A percentile compares a stretch with the other conserved stretches of the same genome.
Evolutionary conservation across 2,329 filamentous ascomycete genomes (phyloP).

Genomic region (Tolypocladium amazonense): DNA sequence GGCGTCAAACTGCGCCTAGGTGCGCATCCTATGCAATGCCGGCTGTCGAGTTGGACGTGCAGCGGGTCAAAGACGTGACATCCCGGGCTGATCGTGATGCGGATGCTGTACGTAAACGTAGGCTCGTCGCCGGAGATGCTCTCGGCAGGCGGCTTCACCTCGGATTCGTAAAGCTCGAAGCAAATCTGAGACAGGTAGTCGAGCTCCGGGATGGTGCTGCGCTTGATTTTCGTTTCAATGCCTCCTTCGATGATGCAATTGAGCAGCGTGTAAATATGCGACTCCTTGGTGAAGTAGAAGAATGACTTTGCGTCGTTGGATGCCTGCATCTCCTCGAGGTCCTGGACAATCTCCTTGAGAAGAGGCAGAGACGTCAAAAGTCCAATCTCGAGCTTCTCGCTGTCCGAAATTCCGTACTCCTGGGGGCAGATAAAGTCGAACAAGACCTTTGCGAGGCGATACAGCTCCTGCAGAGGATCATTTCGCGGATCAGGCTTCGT

Average conservation of each 20-base stretch:
- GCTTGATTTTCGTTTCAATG: constrained; percentile 91
- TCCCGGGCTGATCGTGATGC: constrained; percentile 89
- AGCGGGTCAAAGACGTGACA: constrained; percentile 95
- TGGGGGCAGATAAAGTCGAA: constrained; percentile 99
- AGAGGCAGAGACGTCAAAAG: constrained; percentile 86
- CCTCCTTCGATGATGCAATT: constrained; percentile 98
- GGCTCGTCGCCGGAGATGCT: constrained; percentile 40
- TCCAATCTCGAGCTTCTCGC: constrained; percentile 97
- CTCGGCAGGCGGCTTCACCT: constrained; percentile 50
- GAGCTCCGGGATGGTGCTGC: constrained; percentile 89
- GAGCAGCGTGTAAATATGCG: constrained; percentile 93
- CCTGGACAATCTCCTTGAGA: constrained; percentile 91
- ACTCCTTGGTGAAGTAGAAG: constrained; percentile 99
- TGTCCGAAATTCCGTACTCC: constrained; percentile 92
- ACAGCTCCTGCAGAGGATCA: constrained; percentile 82
- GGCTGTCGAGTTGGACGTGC: constrained; percentile 90
- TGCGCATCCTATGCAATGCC: constrained; percentile 91
- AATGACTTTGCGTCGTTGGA: constrained; percentile 91
- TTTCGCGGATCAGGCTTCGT: constrained; percentile 76
- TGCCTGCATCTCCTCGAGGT: constrained; percentile 94
- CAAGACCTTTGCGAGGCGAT: constrained; percentile 84
- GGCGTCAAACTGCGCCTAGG: constrained; percentile 82
- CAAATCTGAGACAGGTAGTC: constrained; percentile 97
- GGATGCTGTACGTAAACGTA: constrained; percentile 87
- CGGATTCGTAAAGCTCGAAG: constrained; percentile 95